A percentile compares a stretch with the other conserved stretches of the same genome.
Evolutionary conservation across 2,329 filamentous ascomycete species (phyloP).

Genomic region (Alternaria conjuncta): DNA sequence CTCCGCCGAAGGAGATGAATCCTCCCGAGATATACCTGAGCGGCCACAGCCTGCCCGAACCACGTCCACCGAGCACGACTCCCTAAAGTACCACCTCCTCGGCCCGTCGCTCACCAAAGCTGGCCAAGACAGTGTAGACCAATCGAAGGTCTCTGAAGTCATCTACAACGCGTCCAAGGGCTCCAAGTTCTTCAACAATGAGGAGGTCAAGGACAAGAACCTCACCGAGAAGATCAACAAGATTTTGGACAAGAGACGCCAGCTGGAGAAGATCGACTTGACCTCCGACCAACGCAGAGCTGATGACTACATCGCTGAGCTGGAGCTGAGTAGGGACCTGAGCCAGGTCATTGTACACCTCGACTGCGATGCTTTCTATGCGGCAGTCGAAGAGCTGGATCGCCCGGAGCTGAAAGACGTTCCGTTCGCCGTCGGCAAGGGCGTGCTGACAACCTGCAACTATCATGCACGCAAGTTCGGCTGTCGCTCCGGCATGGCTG

Average conservation of each 20-base stretch:
- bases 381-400: constrained; percentile 79
- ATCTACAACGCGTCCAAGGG: constrained; percentile 98
- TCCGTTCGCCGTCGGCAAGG: constrained; percentile 88
- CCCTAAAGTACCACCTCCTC: constrained; percentile 86
- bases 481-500: constrained; percentile 92
- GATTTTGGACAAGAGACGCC: constrained; percentile 76
- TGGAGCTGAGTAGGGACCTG: constrained; percentile 81
- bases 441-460: constrained; percentile 76
- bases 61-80: constrained; percentile 58
- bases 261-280: constrained; percentile 78
- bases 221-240: constrained; percentile 85
- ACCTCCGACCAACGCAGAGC: constrained; percentile 74
- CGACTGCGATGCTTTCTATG: constrained; percentile 98
- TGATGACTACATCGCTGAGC: constrained; percentile 79
- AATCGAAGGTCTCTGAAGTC: constrained; percentile 90
- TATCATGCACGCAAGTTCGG: constrained; percentile 91
- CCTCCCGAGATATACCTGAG: constrained; percentile 1
- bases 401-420: constrained; percentile 83
- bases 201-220: constrained; percentile 80
- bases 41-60: constrained; percentile 26
- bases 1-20: background rate
- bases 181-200: constrained; percentile 93
- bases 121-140: constrained; percentile 91
- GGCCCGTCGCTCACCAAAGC: constrained; percentile 93
- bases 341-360: constrained; percentile 87